These are phyloP conservation scores for Hamamelis virginiana DNA, from an alignment of 164 flowering plant genomes.

Conservation along the genomic window DNA sequence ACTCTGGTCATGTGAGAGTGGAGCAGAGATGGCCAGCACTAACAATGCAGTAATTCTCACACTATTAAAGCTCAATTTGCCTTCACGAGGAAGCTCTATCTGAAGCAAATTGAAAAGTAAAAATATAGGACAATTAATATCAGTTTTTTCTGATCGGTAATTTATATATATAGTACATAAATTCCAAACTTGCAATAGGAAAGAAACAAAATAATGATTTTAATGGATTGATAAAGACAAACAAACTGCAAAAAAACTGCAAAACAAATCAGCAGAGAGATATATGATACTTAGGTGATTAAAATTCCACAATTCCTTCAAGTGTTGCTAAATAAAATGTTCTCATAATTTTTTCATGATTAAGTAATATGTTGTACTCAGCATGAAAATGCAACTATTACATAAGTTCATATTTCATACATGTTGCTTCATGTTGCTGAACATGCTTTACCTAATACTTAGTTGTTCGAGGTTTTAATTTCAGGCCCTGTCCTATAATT, in stretches of 20 bases:
- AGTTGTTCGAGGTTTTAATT: neutral
- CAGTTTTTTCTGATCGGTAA: constrained; percentile 1
- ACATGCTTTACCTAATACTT: neutral
- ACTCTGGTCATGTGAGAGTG: constrained; percentile 36
- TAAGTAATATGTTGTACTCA: neutral
- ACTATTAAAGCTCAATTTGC: constrained; percentile 48
- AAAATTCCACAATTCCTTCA: neutral
- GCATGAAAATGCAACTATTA: neutral
- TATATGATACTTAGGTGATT: neutral
- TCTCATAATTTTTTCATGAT: neutral
- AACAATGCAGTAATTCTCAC: constrained; percentile 50
- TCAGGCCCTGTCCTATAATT: neutral
- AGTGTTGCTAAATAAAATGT: neutral
- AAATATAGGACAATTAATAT: neutral
- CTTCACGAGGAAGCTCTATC: constrained; percentile 53
- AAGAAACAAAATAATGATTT: too few relatives aligned
- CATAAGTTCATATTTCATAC: neutral
- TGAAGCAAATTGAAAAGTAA: constrained; percentile 23
- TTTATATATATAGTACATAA: neutral
- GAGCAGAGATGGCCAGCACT: constrained; percentile 59
- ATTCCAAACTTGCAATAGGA: neutral
- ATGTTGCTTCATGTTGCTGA: neutral
- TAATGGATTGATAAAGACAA: neutral
- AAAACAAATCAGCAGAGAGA: neutral
- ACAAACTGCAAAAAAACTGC: neutral